Evolutionary conservation across 148 eudicot species (phyloP).

Genomic region (Pharnaceum exiguum): DNA sequence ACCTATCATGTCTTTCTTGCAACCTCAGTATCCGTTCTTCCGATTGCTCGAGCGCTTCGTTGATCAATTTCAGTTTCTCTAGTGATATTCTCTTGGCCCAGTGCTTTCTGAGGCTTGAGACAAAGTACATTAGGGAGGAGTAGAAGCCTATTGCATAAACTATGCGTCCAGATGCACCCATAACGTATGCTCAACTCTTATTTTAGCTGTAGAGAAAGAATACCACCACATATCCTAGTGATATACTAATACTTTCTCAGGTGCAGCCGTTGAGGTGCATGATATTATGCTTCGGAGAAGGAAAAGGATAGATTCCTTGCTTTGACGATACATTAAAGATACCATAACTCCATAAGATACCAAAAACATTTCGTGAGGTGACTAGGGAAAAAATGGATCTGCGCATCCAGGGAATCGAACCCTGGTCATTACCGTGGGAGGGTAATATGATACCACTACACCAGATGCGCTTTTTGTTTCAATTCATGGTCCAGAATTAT

Average conservation of each 20-base stretch:
- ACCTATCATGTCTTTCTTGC: conserved; percentile 46
- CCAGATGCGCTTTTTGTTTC: conserved; percentile 33
- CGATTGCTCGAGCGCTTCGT: conserved; percentile 34
- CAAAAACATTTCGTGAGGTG: background rate
- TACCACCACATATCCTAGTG: background rate
- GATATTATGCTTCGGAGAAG: background rate
- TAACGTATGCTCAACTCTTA: background rate
- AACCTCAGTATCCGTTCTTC: conserved; percentile 30
- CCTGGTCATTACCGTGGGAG: conserved; percentile 65
- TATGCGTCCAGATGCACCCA: conserved; percentile 6
- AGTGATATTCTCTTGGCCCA: background rate
- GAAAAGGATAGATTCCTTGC: conserved; percentile 20
- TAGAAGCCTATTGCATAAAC: conserved; percentile 24
- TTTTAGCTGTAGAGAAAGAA: background rate
- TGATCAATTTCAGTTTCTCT: conserved; percentile 17
- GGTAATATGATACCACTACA: conserved; percentile 64
- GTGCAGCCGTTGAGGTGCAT: too few relatives aligned
- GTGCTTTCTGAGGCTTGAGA: conserved; percentile 19
- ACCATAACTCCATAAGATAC: background rate
- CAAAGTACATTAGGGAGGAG: conserved; percentile 10
- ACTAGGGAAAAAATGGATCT: background rate
- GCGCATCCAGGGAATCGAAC: conserved; percentile 70
- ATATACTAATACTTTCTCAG: too few relatives aligned
- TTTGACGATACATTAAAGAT: background rate
- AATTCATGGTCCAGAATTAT: too few relatives aligned